Base-by-base conservation (phyloP, 768 basidiomycete species). In the Cystofilobasidium bisporidii region DNA sequence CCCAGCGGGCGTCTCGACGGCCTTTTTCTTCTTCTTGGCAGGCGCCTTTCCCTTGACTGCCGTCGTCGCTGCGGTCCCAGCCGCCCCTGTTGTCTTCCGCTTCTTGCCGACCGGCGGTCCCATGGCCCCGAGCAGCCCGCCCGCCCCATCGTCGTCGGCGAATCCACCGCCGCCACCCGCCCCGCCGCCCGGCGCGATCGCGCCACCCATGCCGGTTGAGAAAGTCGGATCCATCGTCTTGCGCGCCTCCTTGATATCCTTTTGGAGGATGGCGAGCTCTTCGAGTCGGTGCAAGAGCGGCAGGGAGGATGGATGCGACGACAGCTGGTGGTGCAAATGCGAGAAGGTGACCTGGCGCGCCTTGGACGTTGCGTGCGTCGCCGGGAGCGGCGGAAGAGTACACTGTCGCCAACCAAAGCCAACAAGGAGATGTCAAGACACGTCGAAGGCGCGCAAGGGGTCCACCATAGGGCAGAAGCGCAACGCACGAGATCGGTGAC, bases 401-500 rank as follows among this genome's bases (percentile, higher is more conserved):
- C 59, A 69, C 63, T 60, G 57, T n/a, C 36, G 12, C n/a, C 15
- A 2, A 40, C 40, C 45, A 60, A 47, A 38, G n/a, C 20, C 36
- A 20, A 48, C 18, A 20, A 30, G 36, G 18, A 10, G 6, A 24
- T 0, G 53, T 48, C 24, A 24, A 33, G 36, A 28, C 61, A n/a
- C 36, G 20, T 36, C 2, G 9, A 24, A 3, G 41, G 59, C 30
- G 20, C 22, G 24, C 47, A 43, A 43, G 40, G 50, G 24, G 10
- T 18, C 4, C 6, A 41, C 50, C 53, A n/a, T 32, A 10, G 22
- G 47, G 26, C 14, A 18, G 40, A 18, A 24, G 26, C 2, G 26
- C 5, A 10, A 20, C 10, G 71, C 74, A 94, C 91, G 15, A 94
- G 82, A 72, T 96, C 91, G 38, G 86, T 84, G 71, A 96, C 89